phyloP scores from a whole-genome alignment of 2,329 filamentous ascomycete genomes.

The Alternaria conjuncta region DNA sequence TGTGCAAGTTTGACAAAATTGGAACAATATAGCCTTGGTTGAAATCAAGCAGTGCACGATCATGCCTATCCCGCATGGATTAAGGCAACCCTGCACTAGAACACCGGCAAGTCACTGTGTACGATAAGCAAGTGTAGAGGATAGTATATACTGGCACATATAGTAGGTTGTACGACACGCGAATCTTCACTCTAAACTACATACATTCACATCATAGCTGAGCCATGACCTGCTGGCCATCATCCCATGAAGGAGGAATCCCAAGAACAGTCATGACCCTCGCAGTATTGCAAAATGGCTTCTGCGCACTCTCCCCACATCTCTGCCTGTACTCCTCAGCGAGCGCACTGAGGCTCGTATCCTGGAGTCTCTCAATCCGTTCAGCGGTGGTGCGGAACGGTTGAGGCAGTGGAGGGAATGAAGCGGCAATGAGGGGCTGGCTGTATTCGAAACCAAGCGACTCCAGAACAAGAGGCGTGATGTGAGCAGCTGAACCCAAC shows the following conservation, averaged over 20 bases:
- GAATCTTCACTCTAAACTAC: neutral
- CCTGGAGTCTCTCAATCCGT: constrained; percentile 10
- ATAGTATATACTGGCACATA: neutral
- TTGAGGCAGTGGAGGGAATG: constrained; percentile 11
- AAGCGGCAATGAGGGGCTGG: constrained; percentile 3
- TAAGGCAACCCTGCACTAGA: neutral
- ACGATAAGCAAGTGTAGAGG: neutral
- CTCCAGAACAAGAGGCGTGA: constrained; percentile 13
- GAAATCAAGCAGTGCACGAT: neutral
- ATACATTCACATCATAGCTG: neutral
- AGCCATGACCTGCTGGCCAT: neutral
- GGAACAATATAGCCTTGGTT: neutral
- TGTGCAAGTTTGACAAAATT: neutral
- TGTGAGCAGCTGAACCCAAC: constrained; percentile 10
- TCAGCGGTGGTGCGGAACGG: constrained; percentile 11
- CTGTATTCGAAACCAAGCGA: constrained; percentile 6
- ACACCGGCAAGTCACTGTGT: neutral
- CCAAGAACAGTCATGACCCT: neutral
- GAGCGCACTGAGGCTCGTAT: neutral
- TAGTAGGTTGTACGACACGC: neutral
- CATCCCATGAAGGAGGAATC: neutral
- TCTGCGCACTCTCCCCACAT: constrained; percentile 10
- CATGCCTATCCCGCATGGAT: too few species aligned
- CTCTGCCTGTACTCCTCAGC: neutral
- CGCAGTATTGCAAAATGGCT: constrained; percentile 12